A percentile compares a stretch with the other conserved stretches of the same genome.
These are phyloP conservation scores for Cercophora newfieldiana DNA, from an alignment of 495 filamentous ascomycete genomes.

Conservation along the genomic window DNA sequence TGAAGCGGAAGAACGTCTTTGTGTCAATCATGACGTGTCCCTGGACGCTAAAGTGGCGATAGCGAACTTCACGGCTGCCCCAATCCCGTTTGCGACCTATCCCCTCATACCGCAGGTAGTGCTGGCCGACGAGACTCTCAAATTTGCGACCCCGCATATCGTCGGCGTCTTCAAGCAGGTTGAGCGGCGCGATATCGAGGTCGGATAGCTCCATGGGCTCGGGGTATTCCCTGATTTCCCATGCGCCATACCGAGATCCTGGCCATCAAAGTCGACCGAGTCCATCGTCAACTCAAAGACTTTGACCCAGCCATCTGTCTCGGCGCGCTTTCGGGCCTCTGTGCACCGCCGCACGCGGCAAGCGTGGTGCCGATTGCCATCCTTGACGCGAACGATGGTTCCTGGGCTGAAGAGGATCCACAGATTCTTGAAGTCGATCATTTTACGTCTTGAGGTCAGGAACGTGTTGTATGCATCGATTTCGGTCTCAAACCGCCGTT, in stretches of 20 bases:
- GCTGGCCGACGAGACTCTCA: slow-evolving; percentile 33
- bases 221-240: slow-evolving; percentile 25
- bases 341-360: slow-evolving; percentile 25
- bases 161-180: slow-evolving; percentile 27
- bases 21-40: slow-evolving; percentile 43
- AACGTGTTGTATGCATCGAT: slow-evolving; percentile 36
- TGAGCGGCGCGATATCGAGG: slow-evolving; percentile 30
- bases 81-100: slow-evolving; percentile 34
- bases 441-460: slow-evolving; percentile 23
- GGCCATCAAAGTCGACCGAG: slow-evolving; percentile 41
- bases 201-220: slow-evolving; percentile 30
- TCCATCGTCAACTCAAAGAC: slow-evolving; percentile 16
- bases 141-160: slow-evolving; percentile 37
- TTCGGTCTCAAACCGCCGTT: slow-evolving; percentile 34
- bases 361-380: background rate
- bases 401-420: slow-evolving; percentile 27
- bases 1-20: slow-evolving; percentile 34
- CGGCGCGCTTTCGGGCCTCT: background rate
- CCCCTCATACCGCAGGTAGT: slow-evolving; percentile 33
- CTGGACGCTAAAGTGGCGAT: slow-evolving; percentile 26
- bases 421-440: slow-evolving; percentile 36
- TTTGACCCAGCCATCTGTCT: slow-evolving; percentile 5
- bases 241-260: slow-evolving; percentile 32
- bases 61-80: slow-evolving; percentile 22
- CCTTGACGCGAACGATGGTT: too few relatives aligned